Evolutionary conservation across 2,329 filamentous ascomycete genomes (phyloP).

Genomic region (Didymella exigua): DNA sequence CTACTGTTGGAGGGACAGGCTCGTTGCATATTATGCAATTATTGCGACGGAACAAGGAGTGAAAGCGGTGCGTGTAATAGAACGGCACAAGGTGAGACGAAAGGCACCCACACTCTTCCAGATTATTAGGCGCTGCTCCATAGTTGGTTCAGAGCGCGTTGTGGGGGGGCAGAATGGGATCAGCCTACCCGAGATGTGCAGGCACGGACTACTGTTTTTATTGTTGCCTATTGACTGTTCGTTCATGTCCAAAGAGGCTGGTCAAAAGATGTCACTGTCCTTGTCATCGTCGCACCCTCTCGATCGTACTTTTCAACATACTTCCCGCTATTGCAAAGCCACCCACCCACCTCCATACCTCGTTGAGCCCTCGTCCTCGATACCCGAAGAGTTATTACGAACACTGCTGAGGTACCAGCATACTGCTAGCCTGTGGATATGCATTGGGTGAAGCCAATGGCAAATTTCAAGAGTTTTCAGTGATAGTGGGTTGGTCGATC

Average conservation of each 20-base stretch:
- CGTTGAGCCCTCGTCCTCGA: not conserved
- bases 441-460: not conserved
- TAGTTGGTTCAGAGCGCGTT: not conserved
- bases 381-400: not conserved
- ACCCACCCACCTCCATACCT: not conserved
- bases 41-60: not conserved
- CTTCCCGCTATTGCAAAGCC: not conserved
- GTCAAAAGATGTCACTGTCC: no score
- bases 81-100: not conserved
- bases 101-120: not conserved
- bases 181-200: not conserved
- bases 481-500: conserved; percentile 3
- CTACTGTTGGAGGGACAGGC: no score
- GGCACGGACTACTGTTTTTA: not conserved
- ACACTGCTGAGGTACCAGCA: not conserved
- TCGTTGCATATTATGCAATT: no score
- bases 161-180: not conserved
- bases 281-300: not conserved
- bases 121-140: not conserved
- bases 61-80: not conserved
- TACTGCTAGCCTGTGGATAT: not conserved
- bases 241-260: no score
- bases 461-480: not conserved
- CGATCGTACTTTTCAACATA: not conserved
- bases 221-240: not conserved